phyloP scores from a whole-genome alignment of 108 stramenopile genomes.

The Mayamaea pseudoterrestris region DNA sequence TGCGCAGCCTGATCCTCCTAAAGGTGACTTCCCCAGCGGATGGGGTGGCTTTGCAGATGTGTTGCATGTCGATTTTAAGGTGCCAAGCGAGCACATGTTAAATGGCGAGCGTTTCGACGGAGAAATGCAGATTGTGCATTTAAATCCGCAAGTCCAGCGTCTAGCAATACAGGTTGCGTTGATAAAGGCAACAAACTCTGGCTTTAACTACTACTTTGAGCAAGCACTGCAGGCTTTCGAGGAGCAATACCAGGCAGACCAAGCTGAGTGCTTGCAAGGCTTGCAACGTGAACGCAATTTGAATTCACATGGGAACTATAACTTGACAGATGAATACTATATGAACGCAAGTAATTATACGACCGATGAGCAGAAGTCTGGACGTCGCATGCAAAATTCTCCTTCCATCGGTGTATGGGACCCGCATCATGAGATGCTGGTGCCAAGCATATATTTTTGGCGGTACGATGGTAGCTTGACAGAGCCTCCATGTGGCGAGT shows the following conservation, averaged over 20 bases:
- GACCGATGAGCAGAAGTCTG: constrained; percentile 3
- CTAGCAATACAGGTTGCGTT: constrained; percentile 20
- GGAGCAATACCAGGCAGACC: constrained; percentile 22
- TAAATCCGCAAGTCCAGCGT: constrained; percentile 27
- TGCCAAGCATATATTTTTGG: constrained; percentile 55
- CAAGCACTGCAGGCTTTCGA: constrained; percentile 38
- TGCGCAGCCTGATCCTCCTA: constrained; percentile 36
- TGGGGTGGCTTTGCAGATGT: constrained; percentile 51
- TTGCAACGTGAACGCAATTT: constrained; percentile 6
- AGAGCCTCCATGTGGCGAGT: constrained; percentile 73
- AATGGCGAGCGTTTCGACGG: constrained; percentile 56
- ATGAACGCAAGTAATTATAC: constrained; percentile 8
- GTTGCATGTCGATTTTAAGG: constrained; percentile 73
- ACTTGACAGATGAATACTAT: not conserved
- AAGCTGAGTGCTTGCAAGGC: constrained; percentile 12
- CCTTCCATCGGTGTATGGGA: no score
- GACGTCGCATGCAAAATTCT: constrained; percentile 12
- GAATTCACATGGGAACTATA: constrained; percentile 2
- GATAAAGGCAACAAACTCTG: constrained; percentile 15
- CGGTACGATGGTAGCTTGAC: constrained; percentile 71
- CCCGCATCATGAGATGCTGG: constrained; percentile 44
- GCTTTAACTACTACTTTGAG: constrained; percentile 27
- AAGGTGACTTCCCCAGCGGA: constrained; percentile 62
- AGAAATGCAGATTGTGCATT: constrained; percentile 69
- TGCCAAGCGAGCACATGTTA: constrained; percentile 66